Conservation (phyloP, 352 stramenopile genomes). For the Phytopythium litorale region DNA sequence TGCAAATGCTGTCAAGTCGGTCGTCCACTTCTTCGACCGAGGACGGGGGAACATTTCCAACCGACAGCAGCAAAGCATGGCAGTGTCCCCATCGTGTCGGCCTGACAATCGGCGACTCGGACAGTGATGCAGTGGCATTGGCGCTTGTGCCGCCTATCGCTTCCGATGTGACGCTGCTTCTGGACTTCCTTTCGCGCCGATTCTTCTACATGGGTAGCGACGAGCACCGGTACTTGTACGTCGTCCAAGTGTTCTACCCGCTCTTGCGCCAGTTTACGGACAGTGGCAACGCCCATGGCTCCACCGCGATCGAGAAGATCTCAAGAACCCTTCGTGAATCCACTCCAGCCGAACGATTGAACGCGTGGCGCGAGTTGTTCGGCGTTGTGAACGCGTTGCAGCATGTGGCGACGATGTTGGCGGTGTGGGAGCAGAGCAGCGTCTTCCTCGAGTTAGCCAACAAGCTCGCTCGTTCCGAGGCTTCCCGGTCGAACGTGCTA, state of each 20-base stretch:
- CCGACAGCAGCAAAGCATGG: constrained; percentile 9
- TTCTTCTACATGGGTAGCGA: constrained; percentile 61
- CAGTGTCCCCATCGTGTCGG: background rate
- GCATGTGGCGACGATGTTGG: constrained; percentile 32
- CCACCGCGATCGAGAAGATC: constrained; percentile 11
- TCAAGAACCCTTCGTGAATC: background rate
- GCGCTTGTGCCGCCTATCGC: constrained; percentile 21
- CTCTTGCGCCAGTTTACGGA: constrained; percentile 37
- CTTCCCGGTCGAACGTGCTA: constrained; percentile 47
- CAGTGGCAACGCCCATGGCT: constrained; percentile 22
- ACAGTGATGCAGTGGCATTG: background rate
- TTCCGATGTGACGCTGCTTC: constrained; percentile 36
- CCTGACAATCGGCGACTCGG: background rate
- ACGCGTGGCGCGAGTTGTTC: constrained; percentile 32
- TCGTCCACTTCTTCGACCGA: constrained; percentile 3
- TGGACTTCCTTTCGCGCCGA: constrained; percentile 67
- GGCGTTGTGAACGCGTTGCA: constrained; percentile 47
- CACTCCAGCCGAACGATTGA: background rate
- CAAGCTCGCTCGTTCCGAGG: constrained; percentile 52
- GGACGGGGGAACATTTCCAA: background rate
- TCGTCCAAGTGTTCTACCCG: constrained; percentile 61
- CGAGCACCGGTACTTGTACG: constrained; percentile 72
- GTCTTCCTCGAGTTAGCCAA: constrained; percentile 66
- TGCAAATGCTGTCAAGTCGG: constrained; percentile 27
- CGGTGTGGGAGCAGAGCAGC: constrained; percentile 57